Evolutionary conservation across 495 filamentous ascomycete species (phyloP).

Genomic region (Neurospora tetraspora): DNA sequence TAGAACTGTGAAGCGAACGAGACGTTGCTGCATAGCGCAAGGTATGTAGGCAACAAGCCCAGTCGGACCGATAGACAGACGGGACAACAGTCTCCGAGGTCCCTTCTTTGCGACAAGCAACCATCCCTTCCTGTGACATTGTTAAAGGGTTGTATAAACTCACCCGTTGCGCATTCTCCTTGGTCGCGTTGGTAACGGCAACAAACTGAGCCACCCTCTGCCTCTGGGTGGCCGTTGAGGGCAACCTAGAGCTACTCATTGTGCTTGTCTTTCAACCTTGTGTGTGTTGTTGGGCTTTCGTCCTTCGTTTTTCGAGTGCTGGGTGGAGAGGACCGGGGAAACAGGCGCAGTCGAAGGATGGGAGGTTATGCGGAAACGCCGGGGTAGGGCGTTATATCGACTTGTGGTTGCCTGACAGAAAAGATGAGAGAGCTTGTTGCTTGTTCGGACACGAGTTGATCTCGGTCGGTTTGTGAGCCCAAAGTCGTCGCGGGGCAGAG

Average conservation of each 20-base stretch:
- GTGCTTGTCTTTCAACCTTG: neutral
- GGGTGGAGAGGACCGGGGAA: neutral
- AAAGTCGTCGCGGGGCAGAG: neutral
- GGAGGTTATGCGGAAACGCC: neutral
- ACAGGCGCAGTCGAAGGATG: conserved; percentile 1
- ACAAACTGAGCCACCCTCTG: conserved; percentile 40
- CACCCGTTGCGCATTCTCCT: conserved; percentile 43
- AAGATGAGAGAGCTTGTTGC: neutral
- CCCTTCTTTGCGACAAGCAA: neutral
- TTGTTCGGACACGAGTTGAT: neutral
- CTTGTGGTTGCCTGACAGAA: neutral
- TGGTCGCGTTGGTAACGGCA: conserved; percentile 40
- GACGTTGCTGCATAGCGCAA: neutral
- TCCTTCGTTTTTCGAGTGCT: neutral
- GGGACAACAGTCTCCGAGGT: neutral
- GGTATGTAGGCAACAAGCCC: neutral
- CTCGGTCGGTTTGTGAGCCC: neutral
- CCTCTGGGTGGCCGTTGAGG: conserved; percentile 36
- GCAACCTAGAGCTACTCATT: conserved; percentile 8
- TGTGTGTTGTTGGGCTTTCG: neutral
- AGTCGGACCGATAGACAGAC: conserved; percentile 15
- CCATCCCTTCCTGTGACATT: neutral
- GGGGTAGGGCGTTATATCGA: neutral
- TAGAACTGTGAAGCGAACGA: too few relatives aligned
- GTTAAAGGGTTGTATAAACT: conserved; percentile 13